Conservation (phyloP, 2,329 filamentous ascomycete genomes). For the Cladosporium sphaerospermum region DNA sequence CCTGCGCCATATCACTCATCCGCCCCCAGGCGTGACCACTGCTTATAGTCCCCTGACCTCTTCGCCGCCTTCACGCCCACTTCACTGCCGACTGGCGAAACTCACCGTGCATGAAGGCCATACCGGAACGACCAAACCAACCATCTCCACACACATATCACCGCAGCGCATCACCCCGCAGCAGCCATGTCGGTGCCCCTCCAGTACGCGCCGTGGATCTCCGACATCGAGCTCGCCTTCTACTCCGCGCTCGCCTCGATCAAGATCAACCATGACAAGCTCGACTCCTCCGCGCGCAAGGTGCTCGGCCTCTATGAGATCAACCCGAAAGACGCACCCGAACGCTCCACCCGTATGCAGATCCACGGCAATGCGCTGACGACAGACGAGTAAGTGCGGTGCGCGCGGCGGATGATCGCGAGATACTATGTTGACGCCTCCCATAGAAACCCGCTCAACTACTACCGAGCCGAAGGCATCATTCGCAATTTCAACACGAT, state of each 20-base stretch:
- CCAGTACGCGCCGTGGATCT: constrained; percentile 83
- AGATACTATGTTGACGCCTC: not conserved
- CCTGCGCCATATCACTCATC: too few species aligned
- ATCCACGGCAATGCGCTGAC: constrained; percentile 81
- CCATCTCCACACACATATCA: not conserved
- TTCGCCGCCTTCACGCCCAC: too few species aligned
- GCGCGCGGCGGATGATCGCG: too few species aligned
- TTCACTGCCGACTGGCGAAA: too few species aligned
- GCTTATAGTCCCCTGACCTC: too few species aligned
- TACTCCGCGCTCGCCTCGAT: constrained; percentile 86
- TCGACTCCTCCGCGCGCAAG: constrained; percentile 84
- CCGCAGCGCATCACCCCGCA: not conserved
- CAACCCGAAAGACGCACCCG: constrained; percentile 61
- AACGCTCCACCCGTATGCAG: constrained; percentile 80
- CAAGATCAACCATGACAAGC: constrained; percentile 95
- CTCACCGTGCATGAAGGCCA: too few species aligned
- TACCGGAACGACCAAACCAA: too few species aligned
- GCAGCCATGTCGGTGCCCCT: constrained; percentile 31
- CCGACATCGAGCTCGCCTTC: constrained; percentile 92
- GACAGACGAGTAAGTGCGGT: constrained; percentile 63
- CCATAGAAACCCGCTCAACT: constrained; percentile 60
- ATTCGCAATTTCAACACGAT: constrained; percentile 96
- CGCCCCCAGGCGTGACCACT: too few species aligned
- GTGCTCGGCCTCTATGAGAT: constrained; percentile 87
- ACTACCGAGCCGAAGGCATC: constrained; percentile 80